Percentiles rank a stretch among this genome's conserved stretches.
phyloP scores from a whole-genome alignment of 257 asterid species.

The Solanum verrucosum region DNA sequence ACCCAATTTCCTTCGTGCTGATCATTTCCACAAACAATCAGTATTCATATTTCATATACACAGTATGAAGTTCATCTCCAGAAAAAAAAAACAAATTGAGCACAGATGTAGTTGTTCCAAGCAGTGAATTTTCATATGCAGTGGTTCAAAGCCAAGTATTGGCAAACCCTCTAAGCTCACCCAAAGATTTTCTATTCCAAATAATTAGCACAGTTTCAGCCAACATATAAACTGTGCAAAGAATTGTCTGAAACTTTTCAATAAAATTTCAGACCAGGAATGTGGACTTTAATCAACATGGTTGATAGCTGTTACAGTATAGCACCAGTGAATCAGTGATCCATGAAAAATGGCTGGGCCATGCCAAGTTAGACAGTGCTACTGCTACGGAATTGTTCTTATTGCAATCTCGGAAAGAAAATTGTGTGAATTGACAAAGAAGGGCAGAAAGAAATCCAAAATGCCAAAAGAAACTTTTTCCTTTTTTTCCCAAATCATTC shows the following conservation, averaged over 20 bases:
- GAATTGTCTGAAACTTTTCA: not conserved
- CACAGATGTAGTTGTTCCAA: not conserved
- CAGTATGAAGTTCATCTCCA: slow-evolving; percentile 8
- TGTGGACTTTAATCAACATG: not conserved
- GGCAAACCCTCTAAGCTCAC: not conserved
- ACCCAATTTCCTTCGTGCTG: slow-evolving; percentile 62
- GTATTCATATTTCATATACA: slow-evolving; percentile 11
- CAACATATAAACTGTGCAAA: not conserved
- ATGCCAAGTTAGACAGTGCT: not conserved
- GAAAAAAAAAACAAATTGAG: not conserved
- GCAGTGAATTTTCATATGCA: not conserved
- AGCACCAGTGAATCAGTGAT: not conserved
- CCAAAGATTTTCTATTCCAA: not conserved
- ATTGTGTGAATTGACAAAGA: not conserved
- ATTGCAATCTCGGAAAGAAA: not conserved
- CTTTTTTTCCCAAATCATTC: not conserved
- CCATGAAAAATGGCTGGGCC: not conserved
- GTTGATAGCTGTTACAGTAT: not conserved
- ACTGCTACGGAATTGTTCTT: not conserved
- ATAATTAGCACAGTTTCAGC: not conserved
- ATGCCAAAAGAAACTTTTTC: not conserved
- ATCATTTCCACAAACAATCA: slow-evolving; percentile 18
- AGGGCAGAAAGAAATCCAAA: not conserved
- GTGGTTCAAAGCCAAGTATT: not conserved
- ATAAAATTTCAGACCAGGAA: not conserved